Conservation (phyloP, 225 moss, liverwort and hornwort genomes). For the Neckera pumila region DNA sequence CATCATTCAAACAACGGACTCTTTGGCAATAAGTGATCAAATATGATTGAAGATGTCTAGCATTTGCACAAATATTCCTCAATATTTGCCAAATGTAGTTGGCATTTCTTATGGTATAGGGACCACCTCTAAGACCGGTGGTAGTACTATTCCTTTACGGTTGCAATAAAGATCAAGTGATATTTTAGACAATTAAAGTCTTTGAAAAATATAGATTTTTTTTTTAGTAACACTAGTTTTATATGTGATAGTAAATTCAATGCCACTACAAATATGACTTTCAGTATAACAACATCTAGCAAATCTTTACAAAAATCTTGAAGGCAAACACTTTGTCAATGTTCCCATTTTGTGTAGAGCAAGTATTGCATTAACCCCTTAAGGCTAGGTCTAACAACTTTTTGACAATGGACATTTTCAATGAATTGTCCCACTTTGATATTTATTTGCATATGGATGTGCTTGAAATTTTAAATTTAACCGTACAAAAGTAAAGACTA, state of each 20-base stretch:
- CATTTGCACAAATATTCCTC: not conserved
- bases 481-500: too few relatives aligned
- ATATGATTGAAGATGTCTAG: not conserved
- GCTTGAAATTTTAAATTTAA: too few relatives aligned
- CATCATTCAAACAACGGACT: not conserved
- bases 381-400: too few relatives aligned
- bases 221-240: fast-evolving
- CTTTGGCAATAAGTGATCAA: not conserved
- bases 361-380: not conserved
- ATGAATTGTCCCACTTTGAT: too few relatives aligned
- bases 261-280: not conserved
- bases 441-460: too few relatives aligned
- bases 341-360: not conserved
- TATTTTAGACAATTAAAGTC: not conserved
- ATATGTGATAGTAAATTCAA: not conserved
- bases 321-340: not conserved
- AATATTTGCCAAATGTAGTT: not conserved
- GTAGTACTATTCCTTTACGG: fast-evolving
- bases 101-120: not conserved
- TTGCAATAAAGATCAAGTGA: not conserved
- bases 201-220: not conserved
- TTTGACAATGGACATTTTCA: too few relatives aligned
- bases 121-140: fast-evolving
- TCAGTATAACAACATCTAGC: fast-evolving
- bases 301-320: not conserved